Evolutionary conservation across 2,329 filamentous ascomycete species (phyloP).

Genomic region (Cercospora sesami): DNA sequence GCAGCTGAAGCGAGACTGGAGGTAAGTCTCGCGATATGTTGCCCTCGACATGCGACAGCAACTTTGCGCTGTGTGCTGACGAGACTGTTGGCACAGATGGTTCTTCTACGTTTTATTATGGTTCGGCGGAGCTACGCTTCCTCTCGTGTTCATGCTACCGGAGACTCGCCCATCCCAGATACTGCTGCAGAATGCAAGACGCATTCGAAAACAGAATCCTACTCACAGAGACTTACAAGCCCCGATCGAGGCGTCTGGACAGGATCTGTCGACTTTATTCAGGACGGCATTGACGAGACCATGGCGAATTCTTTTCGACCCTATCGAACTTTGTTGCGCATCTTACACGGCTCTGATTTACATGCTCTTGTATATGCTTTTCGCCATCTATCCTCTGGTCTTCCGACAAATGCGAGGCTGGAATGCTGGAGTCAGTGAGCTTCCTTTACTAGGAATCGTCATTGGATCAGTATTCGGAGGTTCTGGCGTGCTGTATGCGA

Average conservation of each 20-base stretch:
- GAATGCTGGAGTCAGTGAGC: slow-evolving; percentile 59
- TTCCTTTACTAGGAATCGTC: slow-evolving; percentile 48
- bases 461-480: slow-evolving; percentile 52
- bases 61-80: too few species aligned
- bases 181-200: slow-evolving; percentile 53
- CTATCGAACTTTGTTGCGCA: not conserved
- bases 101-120: slow-evolving; percentile 41
- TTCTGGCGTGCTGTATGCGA: slow-evolving; percentile 45
- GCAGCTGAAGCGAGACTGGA: slow-evolving; percentile 60
- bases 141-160: slow-evolving; percentile 52
- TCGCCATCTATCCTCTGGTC: slow-evolving; percentile 58
- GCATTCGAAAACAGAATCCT: slow-evolving; percentile 43
- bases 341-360: slow-evolving; percentile 48
- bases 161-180: slow-evolving; percentile 60
- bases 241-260: slow-evolving; percentile 49
- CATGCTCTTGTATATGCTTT: slow-evolving; percentile 53
- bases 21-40: too few species aligned
- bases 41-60: too few species aligned
- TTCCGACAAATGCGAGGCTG: slow-evolving; percentile 62
- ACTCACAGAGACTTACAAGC: slow-evolving; percentile 56
- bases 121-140: slow-evolving; percentile 59
- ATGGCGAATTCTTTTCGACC: not conserved
- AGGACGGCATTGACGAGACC: not conserved
- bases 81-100: too few species aligned
- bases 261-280: slow-evolving; percentile 34